A percentile compares a stretch with the other conserved stretches of the same genome.
phyloP scores from a whole-genome alignment of 2,329 filamentous ascomycete genomes.

The Ceratocystis eucalypticola region DNA sequence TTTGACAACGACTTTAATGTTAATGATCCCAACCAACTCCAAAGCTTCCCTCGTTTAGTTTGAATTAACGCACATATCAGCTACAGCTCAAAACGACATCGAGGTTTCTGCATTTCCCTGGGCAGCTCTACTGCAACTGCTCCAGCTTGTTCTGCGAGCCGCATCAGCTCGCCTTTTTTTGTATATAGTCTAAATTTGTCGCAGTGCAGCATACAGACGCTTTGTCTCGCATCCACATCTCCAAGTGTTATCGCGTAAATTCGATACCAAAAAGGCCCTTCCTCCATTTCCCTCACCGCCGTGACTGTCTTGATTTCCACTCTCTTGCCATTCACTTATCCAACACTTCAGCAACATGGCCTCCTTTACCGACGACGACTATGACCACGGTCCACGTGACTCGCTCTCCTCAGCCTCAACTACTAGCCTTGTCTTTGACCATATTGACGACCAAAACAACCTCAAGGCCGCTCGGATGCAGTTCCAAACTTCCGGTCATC shows the following conservation, averaged over 20 bases:
- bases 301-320: neutral
- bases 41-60: no score
- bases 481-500: conserved; percentile 4
- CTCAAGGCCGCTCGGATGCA: conserved; percentile 7
- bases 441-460: conserved; percentile 44
- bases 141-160: neutral
- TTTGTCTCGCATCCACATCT: neutral
- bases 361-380: neutral
- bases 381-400: conserved; percentile 28
- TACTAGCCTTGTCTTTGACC: conserved; percentile 69
- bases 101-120: neutral
- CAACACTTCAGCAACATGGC: neutral
- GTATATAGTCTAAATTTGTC: no score
- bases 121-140: neutral
- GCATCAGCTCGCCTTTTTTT: neutral
- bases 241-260: no score
- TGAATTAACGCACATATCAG: no score
- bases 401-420: conserved; percentile 70
- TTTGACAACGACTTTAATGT: no score
- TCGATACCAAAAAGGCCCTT: neutral
- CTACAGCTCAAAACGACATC: neutral
- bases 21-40: no score
- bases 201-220: neutral
- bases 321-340: neutral
- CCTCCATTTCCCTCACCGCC: neutral